phyloP scores from a whole-genome alignment of 164 flowering plant species.

The Vitis rupestris region DNA sequence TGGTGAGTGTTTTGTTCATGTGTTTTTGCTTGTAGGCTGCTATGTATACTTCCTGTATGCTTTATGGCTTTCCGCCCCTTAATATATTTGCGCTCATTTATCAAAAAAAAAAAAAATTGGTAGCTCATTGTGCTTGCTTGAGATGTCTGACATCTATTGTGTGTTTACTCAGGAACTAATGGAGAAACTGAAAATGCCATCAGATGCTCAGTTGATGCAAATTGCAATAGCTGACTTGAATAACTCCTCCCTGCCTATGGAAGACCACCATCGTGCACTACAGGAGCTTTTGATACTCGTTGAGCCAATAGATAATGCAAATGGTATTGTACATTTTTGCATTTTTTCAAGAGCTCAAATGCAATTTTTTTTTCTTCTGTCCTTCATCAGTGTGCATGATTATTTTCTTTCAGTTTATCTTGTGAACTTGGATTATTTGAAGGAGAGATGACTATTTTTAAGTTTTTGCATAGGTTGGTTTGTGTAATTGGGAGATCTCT shows the following conservation, averaged over 20 bases:
- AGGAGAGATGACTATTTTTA: no score
- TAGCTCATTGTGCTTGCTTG: not conserved
- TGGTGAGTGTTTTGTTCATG: no score
- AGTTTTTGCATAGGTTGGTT: no score
- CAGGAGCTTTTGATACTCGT: constrained; percentile 81
- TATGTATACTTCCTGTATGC: no score
- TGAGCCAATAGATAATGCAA: constrained; percentile 91
- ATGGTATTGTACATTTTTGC: constrained; percentile 40
- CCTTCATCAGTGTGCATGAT: no score
- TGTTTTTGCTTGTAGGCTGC: no score
- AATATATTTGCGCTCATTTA: no score
- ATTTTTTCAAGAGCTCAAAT: not conserved
- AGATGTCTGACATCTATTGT: constrained; percentile 7
- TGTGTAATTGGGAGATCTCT: no score
- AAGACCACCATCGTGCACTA: constrained; percentile 72
- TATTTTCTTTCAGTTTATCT: no score
- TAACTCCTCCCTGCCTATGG: constrained; percentile 63
- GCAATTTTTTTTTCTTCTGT: no score
- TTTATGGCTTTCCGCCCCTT: no score
- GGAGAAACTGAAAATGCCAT: constrained; percentile 76
- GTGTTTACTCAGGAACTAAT: constrained; percentile 56
- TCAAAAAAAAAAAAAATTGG: not conserved
- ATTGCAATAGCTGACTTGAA: constrained; percentile 77
- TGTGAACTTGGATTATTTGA: no score
- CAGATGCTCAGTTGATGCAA: constrained; percentile 89